These are phyloP conservation scores for Cadophora luteo-olivacea DNA, from an alignment of 2,329 filamentous ascomycete species.

Conservation along the genomic window DNA sequence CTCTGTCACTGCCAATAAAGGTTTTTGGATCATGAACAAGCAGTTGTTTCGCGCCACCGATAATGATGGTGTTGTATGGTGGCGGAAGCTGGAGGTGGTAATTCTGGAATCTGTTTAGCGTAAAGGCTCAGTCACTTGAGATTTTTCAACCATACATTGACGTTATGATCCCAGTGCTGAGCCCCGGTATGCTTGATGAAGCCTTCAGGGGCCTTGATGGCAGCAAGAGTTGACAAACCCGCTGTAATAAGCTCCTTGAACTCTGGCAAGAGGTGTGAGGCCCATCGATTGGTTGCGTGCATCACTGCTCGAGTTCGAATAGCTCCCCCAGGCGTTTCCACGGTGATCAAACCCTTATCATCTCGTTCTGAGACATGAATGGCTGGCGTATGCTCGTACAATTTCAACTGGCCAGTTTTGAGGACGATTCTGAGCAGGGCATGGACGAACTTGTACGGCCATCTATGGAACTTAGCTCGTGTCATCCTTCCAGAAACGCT, in stretches of 20 bases:
- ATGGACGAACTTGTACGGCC: slow-evolving; percentile 7
- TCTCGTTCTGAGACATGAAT: neutral
- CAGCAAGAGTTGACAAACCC: neutral
- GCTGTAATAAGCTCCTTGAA: neutral
- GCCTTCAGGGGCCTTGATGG: neutral
- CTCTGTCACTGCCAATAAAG: neutral
- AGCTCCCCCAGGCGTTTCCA: neutral
- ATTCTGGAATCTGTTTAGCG: neutral
- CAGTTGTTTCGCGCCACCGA: neutral
- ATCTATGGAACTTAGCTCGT: neutral
- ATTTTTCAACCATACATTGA: neutral
- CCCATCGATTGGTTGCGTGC: slow-evolving; percentile 7
- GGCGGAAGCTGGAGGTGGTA: slow-evolving; percentile 13
- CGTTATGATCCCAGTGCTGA: neutral
- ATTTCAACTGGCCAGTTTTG: neutral
- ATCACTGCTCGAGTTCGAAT: neutral
- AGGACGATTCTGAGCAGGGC: neutral
- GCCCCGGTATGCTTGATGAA: slow-evolving; percentile 3
- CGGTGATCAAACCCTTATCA: neutral
- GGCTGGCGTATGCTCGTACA: neutral
- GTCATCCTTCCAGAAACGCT: neutral
- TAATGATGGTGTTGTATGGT: neutral
- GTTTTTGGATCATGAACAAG: neutral
- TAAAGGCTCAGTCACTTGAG: neutral
- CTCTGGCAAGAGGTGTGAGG: neutral